phyloP scores from a whole-genome alignment of 768 basidiomycete species.

The Leccinum imitatum region DNA sequence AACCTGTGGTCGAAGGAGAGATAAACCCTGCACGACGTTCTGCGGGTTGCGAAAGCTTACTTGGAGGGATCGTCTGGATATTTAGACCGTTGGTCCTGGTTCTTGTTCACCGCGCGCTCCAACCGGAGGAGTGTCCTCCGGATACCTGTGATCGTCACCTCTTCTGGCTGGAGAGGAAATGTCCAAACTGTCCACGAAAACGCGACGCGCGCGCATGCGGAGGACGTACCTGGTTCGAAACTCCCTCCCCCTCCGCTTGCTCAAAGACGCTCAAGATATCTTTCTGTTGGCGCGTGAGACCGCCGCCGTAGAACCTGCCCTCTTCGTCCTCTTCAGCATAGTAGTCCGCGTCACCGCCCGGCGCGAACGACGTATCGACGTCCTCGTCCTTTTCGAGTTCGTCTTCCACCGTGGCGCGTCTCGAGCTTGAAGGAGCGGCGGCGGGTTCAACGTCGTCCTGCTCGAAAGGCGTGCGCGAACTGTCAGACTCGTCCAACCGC shows the following conservation, averaged over 20 bases:
- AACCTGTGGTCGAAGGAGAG: constrained; percentile 62
- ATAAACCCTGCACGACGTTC: constrained; percentile 1
- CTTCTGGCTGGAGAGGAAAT: constrained; percentile 35
- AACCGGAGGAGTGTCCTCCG: constrained; percentile 75
- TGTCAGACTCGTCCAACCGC: constrained; percentile 46
- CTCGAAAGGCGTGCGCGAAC: constrained; percentile 8
- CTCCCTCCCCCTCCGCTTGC: constrained; percentile 58
- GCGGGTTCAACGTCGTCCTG: constrained; percentile 5
- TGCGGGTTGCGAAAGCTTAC: constrained; percentile 40
- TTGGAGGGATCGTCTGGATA: constrained; percentile 90
- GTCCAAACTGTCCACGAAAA: not conserved
- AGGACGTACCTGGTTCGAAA: constrained; percentile 63
- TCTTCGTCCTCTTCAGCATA: constrained; percentile 90
- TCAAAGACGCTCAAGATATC: constrained; percentile 96
- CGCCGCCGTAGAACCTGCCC: constrained; percentile 92
- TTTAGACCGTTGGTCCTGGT: constrained; percentile 95
- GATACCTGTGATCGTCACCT: constrained; percentile 66
- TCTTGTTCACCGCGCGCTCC: constrained; percentile 90
- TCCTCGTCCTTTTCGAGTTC: constrained; percentile 29
- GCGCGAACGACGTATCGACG: constrained; percentile 57
- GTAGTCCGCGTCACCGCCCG: constrained; percentile 88
- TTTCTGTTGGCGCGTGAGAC: constrained; percentile 89
- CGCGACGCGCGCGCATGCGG: not conserved
- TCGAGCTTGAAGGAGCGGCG: constrained; percentile 29
- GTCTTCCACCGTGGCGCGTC: constrained; percentile 61